Conservation (phyloP, 176 grass and related monocot genomes). For the Phoenix dactylifera region DNA sequence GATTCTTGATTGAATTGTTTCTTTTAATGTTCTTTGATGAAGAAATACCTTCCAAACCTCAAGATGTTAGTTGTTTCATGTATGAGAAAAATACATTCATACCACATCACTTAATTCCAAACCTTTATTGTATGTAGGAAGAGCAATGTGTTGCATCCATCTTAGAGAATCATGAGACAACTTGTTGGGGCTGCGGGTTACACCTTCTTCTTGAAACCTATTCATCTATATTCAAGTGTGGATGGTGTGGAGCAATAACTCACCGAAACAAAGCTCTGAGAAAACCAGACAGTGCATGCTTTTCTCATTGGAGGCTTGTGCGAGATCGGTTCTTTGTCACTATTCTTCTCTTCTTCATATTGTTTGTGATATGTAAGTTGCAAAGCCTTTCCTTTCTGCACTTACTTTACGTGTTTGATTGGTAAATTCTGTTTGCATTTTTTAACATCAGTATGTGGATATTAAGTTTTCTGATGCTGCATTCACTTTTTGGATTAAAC, state of each 20-base stretch:
- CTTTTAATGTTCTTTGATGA: too few relatives aligned
- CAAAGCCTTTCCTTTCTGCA: not conserved
- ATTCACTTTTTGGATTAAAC: not conserved
- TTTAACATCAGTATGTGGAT: too few relatives aligned
- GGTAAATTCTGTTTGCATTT: too few relatives aligned
- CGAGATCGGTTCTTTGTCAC: conserved; percentile 72
- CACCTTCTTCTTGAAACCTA: conserved; percentile 54
- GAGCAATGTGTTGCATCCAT: conserved; percentile 59
- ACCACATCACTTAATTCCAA: not conserved
- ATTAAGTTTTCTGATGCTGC: too few relatives aligned
- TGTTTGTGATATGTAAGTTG: conserved; percentile 88
- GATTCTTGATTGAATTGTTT: too few relatives aligned
- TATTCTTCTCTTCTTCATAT: conserved; percentile 66
- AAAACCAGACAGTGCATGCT: conserved; percentile 62
- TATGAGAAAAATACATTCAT: not conserved
- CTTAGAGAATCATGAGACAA: conserved; percentile 58
- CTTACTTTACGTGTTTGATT: not conserved
- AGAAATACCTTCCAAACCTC: not conserved
- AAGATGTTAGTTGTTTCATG: not conserved
- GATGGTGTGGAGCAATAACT: conserved; percentile 95
- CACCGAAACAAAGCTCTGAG: conserved; percentile 46
- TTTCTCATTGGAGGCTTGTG: conserved; percentile 64
- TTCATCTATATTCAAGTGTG: conserved; percentile 78
- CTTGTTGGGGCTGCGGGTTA: conserved; percentile 89
- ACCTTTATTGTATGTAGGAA: conserved; percentile 41